A percentile compares a stretch with the other conserved stretches of the same genome.
Conservation (phyloP, 2,329 filamentous ascomycete species). For the Claviceps sorghi region DNA sequence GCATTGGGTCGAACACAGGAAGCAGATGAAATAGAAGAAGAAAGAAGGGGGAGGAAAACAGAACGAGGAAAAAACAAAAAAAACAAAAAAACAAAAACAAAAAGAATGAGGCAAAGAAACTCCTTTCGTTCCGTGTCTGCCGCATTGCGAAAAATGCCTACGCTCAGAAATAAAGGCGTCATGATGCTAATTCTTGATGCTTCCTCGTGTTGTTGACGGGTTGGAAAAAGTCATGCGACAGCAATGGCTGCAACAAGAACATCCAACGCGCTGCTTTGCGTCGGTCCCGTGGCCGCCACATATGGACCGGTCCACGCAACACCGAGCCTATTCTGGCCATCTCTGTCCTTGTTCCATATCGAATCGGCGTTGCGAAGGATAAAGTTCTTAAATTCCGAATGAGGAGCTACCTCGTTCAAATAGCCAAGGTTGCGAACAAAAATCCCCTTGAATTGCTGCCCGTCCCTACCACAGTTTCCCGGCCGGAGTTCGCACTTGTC, state of each 20-base stretch:
- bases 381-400: slow-evolving; percentile 35
- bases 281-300: slow-evolving; percentile 34
- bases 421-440: slow-evolving; percentile 50
- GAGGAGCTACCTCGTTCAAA: slow-evolving; percentile 36
- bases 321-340: slow-evolving; percentile 37
- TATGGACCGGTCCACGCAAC: slow-evolving; percentile 53
- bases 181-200: not conserved
- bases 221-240: slow-evolving; percentile 14
- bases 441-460: slow-evolving; percentile 57
- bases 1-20: not conserved
- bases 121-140: not conserved
- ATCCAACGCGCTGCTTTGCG: slow-evolving; percentile 53
- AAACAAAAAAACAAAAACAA: not conserved
- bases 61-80: not conserved
- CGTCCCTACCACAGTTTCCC: slow-evolving; percentile 30
- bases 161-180: not conserved
- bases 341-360: slow-evolving; percentile 47
- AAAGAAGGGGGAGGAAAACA: not conserved
- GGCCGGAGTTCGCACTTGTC: slow-evolving; percentile 20
- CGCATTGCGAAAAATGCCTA: not conserved
- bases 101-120: not conserved
- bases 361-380: slow-evolving; percentile 48
- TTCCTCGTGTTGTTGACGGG: not conserved
- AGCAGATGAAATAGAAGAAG: not conserved
- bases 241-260: slow-evolving; percentile 46